Evolutionary conservation across 2,329 filamentous ascomycete species (phyloP).

Genomic region (Pochonia chlamydosporia): DNA sequence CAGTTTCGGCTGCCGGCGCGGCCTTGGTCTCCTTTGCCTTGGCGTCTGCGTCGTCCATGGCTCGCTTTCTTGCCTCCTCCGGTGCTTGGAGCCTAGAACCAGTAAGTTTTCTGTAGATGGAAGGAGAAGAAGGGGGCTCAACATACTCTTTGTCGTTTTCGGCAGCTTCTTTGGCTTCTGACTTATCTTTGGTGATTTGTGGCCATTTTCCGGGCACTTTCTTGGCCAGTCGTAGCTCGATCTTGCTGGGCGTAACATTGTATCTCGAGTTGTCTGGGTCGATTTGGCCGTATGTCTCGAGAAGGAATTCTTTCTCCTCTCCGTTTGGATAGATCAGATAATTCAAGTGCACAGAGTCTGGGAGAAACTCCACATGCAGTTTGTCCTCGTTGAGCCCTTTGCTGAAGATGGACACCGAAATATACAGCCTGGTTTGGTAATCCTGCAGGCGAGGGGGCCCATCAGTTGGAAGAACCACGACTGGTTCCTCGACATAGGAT

Average conservation of each 20-base stretch:
- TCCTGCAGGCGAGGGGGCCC: constrained; percentile 24
- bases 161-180: not conserved
- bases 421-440: constrained; percentile 28
- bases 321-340: constrained; percentile 32
- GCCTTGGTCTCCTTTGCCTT: not conserved
- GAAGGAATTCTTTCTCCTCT: constrained; percentile 58
- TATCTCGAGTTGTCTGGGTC: constrained; percentile 54
- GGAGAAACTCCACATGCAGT: constrained; percentile 30
- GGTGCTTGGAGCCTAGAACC: not conserved
- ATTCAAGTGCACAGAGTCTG: constrained; percentile 20
- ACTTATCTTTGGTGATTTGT: constrained; percentile 15
- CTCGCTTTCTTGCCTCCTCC: not conserved
- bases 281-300: constrained; percentile 60
- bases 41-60: not conserved
- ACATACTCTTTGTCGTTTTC: not conserved
- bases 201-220: constrained; percentile 63
- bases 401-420: constrained; percentile 36
- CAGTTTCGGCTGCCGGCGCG: not conserved
- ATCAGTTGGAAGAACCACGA: constrained; percentile 17
- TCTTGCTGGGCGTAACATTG: constrained; percentile 68
- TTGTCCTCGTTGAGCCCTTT: constrained; percentile 35
- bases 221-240: constrained; percentile 73
- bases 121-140: not conserved
- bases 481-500: constrained; percentile 9
- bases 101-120: not conserved